Base-by-base conservation (phyloP, 352 stramenopile species). In the Globisporangium polare region DNA sequence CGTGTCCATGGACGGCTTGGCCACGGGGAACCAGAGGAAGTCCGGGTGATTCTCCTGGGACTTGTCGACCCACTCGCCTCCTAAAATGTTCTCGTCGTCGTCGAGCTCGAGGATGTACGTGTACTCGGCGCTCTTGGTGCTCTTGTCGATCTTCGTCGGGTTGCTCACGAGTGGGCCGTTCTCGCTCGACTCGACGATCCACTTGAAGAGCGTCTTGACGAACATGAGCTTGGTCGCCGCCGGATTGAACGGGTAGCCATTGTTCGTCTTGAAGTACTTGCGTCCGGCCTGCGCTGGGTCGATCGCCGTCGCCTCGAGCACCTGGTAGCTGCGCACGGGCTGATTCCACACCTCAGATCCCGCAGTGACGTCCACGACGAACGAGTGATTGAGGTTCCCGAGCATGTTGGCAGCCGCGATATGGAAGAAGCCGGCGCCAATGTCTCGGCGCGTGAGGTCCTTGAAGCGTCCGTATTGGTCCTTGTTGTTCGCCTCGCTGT, bases 21-120 rank as follows among this genome's bases (percentile, higher is more conserved):
- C 67, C 7, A 73, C 65, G 13, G 77, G 69, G n/a, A 92, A 75
- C 83, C 83, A 92, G 2, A 90, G 41, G 55, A 92, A 92, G 47
- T 92, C 83, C 1, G 78, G 75, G 62, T 92, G 83, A 51, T 80
- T 75, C 5, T 56, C 69, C 12, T 73, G 69, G 3, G 78, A 87
- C 3, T 58, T 67, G n/a, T 60, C 61, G 22, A 90, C 31, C 81
- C 81, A 90, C 62, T 90, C 81, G 7, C 81, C 81, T 53, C 81
- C 81, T 15, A 88, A 68, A 64, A 90, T 85, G 59, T 86, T 71
- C 37, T 80, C 72, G 2, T 68, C 62, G 12, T 72, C 69, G 54
- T 91, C 72, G 37, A 80, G 75, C 65, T 90, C 81, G 15, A 90
- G 71, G 6, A 86, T 37, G 62, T 89, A 89, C 51, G 85, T 65